Base-by-base conservation (phyloP, 1,139 yeast genomes). In the Spathaspora sp. region DNA sequence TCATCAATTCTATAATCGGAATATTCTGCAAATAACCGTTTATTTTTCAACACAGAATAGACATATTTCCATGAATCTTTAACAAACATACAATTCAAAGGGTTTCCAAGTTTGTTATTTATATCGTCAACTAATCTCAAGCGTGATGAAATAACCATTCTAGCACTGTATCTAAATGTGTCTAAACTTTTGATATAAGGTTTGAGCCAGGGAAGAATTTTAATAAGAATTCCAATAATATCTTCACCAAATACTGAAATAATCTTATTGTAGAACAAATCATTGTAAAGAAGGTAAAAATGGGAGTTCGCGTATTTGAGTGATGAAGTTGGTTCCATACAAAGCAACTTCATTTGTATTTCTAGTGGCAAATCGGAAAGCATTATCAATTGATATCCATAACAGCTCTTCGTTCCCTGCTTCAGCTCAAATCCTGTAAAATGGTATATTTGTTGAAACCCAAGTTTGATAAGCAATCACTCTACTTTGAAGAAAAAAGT, bases 31-130 rank as follows among this genome's bases (percentile, higher is more conserved):
- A 74, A 81, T 23, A 81, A 55, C 31, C 86, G 58, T 45, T 78
- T 72, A 56, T 79, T 81, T 51, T 69, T 71, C 46, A 79, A 63
- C 3, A 82, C 62, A 0, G 81, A 71, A 51, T 77, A 78, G 1
- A 81, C 67, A 40, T 81, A 68, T 51, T 67, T 71, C 86, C 86
- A 81, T 1, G 85, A 75, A 64, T 82, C 83, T 46, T 64, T 65
- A 33, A 80, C 53, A 50, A 56, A 74, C 37, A 58, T 56, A 34
- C 65, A 60, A 46, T 63, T 53, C 13, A 65, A 55, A 5, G 62
- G 64, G 42, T 56, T 58, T 4, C 20, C 43, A n/a, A 10, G 6
- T 20, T 37, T 17, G 23, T 46, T 49, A 24, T 48, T 29, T 11
- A 39, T 43, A 7, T 36, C n/a, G 17, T 51, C 51, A n/a, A 41